Percentiles rank a stretch among this genome's conserved stretches.
Evolutionary conservation across 116 monocot species (phyloP).

Genomic region (Iris pallida): DNA sequence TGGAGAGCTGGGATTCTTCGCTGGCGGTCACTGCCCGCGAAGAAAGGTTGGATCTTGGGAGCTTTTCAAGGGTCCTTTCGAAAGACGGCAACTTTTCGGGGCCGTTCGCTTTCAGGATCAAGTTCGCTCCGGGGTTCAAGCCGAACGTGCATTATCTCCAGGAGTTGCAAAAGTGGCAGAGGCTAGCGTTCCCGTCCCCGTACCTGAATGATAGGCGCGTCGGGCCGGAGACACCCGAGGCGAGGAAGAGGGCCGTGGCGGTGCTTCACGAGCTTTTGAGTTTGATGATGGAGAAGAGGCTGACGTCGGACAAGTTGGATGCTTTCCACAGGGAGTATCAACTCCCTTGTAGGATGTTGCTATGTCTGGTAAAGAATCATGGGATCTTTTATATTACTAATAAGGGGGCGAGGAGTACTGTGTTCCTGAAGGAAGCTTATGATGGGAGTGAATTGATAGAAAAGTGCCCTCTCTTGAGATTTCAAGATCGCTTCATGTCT

Average conservation of each 20-base stretch:
- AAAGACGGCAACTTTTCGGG: too few relatives aligned
- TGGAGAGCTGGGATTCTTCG: constrained; percentile 89
- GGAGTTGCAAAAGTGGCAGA: too few relatives aligned
- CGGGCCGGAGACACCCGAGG: constrained; percentile 72
- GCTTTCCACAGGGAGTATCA: constrained; percentile 81
- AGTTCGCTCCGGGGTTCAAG: too few relatives aligned
- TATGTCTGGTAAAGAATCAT: constrained; percentile 98
- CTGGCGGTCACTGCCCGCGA: constrained; percentile 69
- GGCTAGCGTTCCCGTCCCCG: too few relatives aligned
- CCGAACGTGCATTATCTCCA: too few relatives aligned
- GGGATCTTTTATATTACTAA: constrained; percentile 95
- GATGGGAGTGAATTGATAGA: constrained; percentile 52
- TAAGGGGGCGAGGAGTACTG: constrained; percentile 83
- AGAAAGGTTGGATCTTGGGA: constrained; percentile 49
- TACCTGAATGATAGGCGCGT: constrained; percentile 58
- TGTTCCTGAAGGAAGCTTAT: constrained; percentile 89
- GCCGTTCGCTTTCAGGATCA: too few relatives aligned
- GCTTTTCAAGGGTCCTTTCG: too few relatives aligned
- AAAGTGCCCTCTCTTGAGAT: constrained; percentile 67
- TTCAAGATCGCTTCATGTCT: constrained; percentile 57
- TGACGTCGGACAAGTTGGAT: constrained; percentile 81
- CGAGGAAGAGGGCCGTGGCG: constrained; percentile 71
- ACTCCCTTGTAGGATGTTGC: constrained; percentile 70
- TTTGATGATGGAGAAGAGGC: constrained; percentile 68
- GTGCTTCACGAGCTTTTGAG: constrained; percentile 90